phyloP scores from a whole-genome alignment of 352 stramenopile species.

The Phytophthora tubulina region DNA sequence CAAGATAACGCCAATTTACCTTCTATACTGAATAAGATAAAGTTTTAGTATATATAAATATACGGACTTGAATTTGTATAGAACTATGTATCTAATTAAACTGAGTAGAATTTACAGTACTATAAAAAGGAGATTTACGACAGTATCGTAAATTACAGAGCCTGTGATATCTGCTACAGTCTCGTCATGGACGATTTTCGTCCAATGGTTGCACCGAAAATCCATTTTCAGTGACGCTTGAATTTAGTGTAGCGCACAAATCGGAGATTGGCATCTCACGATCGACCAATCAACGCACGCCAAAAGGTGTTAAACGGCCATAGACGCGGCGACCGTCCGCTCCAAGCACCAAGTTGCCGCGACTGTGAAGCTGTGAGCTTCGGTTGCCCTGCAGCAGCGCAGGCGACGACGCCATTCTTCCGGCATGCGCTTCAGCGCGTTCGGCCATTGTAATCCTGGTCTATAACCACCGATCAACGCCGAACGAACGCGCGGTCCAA shows the following conservation, averaged over 20 bases:
- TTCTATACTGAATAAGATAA: no score
- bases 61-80: no score
- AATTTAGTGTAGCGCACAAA: constrained; percentile 24
- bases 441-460: neutral
- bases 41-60: no score
- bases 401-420: constrained; percentile 15
- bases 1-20: constrained; percentile 16
- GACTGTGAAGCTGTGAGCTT: constrained; percentile 25
- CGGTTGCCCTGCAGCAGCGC: constrained; percentile 4
- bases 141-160: no score
- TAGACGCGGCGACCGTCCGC: constrained; percentile 5
- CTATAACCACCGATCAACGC: constrained; percentile 31
- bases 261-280: neutral
- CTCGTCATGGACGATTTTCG: constrained; percentile 12
- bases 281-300: constrained; percentile 12
- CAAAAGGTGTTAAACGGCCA: constrained; percentile 36
- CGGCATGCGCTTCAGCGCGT: constrained; percentile 12
- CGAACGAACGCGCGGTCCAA: constrained; percentile 19
- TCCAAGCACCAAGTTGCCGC: constrained; percentile 18
- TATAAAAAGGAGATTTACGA: no score
- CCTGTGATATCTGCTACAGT: no score
- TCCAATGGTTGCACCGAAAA: constrained; percentile 7
- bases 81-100: no score
- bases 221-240: neutral
- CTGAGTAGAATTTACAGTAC: no score